Evolutionary conservation across 108 stramenopile species (phyloP), one percentile per base, ranked within the genome.

Genomic region (Craspedostauros australis): DNA sequence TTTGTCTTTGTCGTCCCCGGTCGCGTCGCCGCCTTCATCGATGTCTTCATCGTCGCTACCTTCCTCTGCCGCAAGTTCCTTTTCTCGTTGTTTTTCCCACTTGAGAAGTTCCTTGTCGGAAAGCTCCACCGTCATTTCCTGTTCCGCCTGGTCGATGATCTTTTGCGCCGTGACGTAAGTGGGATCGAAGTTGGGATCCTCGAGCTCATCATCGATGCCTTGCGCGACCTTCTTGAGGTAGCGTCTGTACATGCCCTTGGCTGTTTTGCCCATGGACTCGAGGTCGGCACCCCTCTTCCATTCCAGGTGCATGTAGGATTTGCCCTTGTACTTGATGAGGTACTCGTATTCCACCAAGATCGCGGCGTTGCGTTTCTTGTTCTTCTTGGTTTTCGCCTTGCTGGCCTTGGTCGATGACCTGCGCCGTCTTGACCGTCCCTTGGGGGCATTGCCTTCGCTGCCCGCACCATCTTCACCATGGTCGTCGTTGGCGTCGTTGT

Each of bases 271-370:
- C 88, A 90, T 90, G 44, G 70, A 76, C 57, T 90, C 88, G 30
- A 96, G 49, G 47, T 93, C 90, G 8, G 77, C 74, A 3, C 89
- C 90, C 4, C 79, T 62, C 40, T 85, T 83, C 89, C 91, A 94
- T 40, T 84, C 77, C 32, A 94, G 71, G 57, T 95, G 95, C 25
- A 93, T 70, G 72, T 96, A 93, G 0, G 94, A 94, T 5, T 80
- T 72, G 32, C 93, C 93, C 70, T 88, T 93, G 82, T 86, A 98
- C 59, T 98, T 98, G 50, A 98, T 70, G 15, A 96, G 72, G 62
- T 94, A 98, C 54, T 98, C 96, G 66, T 91, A 96, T 59, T 96
- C 90, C 54, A 88, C 72, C 12, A 66, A 22, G 3, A 55, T 56
- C 41, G 33, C 54, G 9, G 21, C 16, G 9, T 59, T 51, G 14